Base-by-base conservation (phyloP, 1,284 basidiomycete species). In the Coniferiporia weirii region DNA sequence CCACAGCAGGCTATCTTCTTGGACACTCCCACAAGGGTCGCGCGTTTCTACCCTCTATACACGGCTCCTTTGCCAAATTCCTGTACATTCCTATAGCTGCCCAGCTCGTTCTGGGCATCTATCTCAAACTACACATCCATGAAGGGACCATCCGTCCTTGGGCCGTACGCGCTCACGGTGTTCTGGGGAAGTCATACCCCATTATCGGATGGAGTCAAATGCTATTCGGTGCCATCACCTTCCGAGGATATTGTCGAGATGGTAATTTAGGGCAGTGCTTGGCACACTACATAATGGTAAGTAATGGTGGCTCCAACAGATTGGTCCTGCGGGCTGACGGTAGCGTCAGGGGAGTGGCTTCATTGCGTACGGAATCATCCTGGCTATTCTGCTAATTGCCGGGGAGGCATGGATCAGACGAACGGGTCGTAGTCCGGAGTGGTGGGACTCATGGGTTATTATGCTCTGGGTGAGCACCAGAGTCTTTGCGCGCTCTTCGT, bases 91-190 rank as follows among this genome's bases (percentile, higher is more conserved):
- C 89, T 1, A 82, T 94, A 47, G 66, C 79, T 15, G 67, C 77
- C 1, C 95, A 98, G 73, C 77, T 89, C 7, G 68, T 70, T 15
- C 76, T 93, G 54, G 95, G 95, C 5, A 79, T 95, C 60, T 98
- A 97, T 72, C 85, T 98, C 63, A 98, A 96, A 73, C 76, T 96
- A 3, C 96, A 98, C 71, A 85, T 98, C 19, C 81, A 95, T 63
- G 92, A 98, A 72, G 77, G 79, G 63, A 81, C 81, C 0, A 68
- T 95, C 9, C 80, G 95, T 22, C 89, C 90, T 0, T 89, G 81
- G 66, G 82, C 88, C 6, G 89, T 94, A 12, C 73, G 77, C 9
- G 71, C 79, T 1, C 96, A 98, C 67, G 89, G 93, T 0, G 66
- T 93, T 15, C 72, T 98, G 3, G 96, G 96, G 17, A 95, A 91